Conservation (phyloP, 2,329 filamentous ascomycete genomes). For the Didymella sp. region DNA sequence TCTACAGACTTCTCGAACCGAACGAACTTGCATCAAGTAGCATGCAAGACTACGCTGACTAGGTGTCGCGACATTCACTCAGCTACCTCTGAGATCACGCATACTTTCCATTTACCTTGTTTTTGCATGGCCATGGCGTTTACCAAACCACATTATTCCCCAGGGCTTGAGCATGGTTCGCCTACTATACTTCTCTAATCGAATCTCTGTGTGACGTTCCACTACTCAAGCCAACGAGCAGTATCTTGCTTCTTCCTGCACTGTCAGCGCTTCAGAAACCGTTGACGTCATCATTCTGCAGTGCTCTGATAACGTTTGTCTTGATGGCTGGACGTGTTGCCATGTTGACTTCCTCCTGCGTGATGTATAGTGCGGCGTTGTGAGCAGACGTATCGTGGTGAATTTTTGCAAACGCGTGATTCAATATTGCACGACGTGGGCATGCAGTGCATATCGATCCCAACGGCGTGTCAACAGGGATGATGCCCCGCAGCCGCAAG, state of each 20-base stretch:
- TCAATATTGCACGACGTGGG: constrained; percentile 10
- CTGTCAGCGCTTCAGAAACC: background rate
- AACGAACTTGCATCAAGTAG: constrained; percentile 43
- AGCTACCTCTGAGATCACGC: constrained; percentile 2
- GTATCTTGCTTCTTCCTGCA: constrained; percentile 2
- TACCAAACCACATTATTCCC: constrained; percentile 32
- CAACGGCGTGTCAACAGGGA: constrained; percentile 12
- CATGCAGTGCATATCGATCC: constrained; percentile 8
- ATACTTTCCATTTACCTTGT: constrained; percentile 10
- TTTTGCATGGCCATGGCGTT: constrained; percentile 45
- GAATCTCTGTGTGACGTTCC: constrained; percentile 14
- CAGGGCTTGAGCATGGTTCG: constrained; percentile 26
- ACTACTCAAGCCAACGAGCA: background rate
- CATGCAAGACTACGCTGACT: constrained; percentile 42
- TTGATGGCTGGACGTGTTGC: background rate
- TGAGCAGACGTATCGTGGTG: background rate
- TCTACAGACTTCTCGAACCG: constrained; percentile 44
- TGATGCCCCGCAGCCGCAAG: constrained; percentile 20
- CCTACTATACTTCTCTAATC: constrained; percentile 19
- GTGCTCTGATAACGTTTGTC: background rate
- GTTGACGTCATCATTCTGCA: constrained; percentile 15
- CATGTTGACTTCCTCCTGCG: background rate
- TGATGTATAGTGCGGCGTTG: background rate
- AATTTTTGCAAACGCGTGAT: background rate
- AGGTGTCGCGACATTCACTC: constrained; percentile 13